Evolutionary conservation across 2,329 filamentous ascomycete genomes (phyloP), one percentile per base, ranked within the genome.

Genomic region (Penicillium glabrum): DNA sequence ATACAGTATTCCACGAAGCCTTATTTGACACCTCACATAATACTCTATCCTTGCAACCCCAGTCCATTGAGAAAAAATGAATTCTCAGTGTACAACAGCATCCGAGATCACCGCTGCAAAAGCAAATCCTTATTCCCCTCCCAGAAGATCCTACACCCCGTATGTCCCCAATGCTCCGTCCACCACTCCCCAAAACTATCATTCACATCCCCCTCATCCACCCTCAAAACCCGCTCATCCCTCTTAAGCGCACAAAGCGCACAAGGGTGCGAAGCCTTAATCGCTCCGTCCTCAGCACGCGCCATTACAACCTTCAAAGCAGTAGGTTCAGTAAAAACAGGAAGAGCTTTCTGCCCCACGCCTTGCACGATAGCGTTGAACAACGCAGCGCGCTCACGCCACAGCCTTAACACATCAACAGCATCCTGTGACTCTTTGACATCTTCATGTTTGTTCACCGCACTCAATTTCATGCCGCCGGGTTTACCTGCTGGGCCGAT

Each of bases 101-200:
- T 14, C 13, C 29, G 29, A 14, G 29, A 3, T 53, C 45, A 95
- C 67, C 89, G 83, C 66, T 89, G 88, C 61, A 86, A 84, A 62
- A 96, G 77, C 56, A 81, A 80, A 52, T 80, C 80, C 72, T 90
- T 89, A 72, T 96, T 88, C 65, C 88, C 81, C 57, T 88, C 78
- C 93, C 93, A 98, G 69, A 96, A 96, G 60, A 89, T 88, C 71
- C 85, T 85, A 75, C 93, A 98, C 21, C 85, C 84, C 60, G 85
- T 79, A 74, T 93, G 89, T 0, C 89, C 91, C 89, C 91, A 93
- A 72, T 93, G 88, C 46, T 97, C 92, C 43, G 89, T 81, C 93
- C 93, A 98, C 91, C 92, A 98, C 77, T 98, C 93, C 13, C 91
- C 92, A 79, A 97, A 97, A 72, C 89, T 92, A 73, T 98, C 93